Base-by-base conservation (phyloP, 345 rosid genomes). In the Citrus trifoliata region DNA sequence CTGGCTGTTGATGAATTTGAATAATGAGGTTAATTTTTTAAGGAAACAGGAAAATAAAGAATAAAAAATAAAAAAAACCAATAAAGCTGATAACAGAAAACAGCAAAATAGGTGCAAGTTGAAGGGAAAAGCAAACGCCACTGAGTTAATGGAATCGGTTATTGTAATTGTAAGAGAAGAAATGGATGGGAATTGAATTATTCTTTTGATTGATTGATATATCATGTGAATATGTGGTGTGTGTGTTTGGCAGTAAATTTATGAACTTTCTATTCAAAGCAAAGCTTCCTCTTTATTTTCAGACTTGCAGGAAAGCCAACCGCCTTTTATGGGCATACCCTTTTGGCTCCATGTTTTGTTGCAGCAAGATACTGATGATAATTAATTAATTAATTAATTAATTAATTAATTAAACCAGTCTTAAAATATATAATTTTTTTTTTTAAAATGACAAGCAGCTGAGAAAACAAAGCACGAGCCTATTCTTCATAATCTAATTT, bases 241-340 rank as follows among this genome's bases (percentile, higher is more conserved):
- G 62, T 68, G 62, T 68, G 85, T 79, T 75, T 56, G 71, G 42
- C 81, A 80, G 69, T 40, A 60, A 76, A 61, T 75, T 84, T 12
- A 13, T 46, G 3, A 12, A 77, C 87, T 86, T 91, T 89, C 92
- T 80, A 85, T 85, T 91, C 83, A 85, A 89, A 88, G 93, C 89
- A 81, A 93, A 90, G 94, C 81, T 81, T 88, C 78, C 74, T 16
- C 37, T 68, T 25, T 78, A 61, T 65, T 64, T 76, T 73, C 80
- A 91, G 80, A 87, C 88, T 90, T 88, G 87, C 87, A 82, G 89
- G 89, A 83, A 88, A 84, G 79, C 78, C 86, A 86, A 86, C 87
- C 85, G 21, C 30, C 64, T 80, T 73, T 81, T 72, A 19, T 70
- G 73, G 82, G 61, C 42, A 38, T 67, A n/a, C 68, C 75, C 64